phyloP scores from a whole-genome alignment of 2,329 filamentous ascomycete genomes.

The Cercospora zeina region DNA sequence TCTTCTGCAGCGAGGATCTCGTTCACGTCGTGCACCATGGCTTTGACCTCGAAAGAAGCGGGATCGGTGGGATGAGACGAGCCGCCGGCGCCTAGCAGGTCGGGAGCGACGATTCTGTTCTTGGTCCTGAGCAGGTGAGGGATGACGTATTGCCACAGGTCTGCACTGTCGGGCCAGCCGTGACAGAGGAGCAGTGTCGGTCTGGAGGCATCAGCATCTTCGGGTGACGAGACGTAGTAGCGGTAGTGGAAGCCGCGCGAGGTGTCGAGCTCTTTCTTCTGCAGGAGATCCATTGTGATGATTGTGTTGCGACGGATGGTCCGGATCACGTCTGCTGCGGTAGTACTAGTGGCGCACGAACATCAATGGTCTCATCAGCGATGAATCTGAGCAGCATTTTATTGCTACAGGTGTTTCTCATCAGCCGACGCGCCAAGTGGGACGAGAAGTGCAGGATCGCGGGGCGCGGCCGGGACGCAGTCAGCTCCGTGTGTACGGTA shows the following conservation, averaged over 20 bases:
- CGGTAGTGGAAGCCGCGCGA: constrained; percentile 43
- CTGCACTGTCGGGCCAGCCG: constrained; percentile 53
- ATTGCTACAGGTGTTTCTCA: too few relatives aligned
- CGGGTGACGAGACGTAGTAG: constrained; percentile 43
- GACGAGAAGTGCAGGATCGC: too few relatives aligned
- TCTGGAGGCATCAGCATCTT: constrained; percentile 38
- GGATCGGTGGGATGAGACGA: constrained; percentile 47
- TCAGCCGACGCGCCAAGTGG: too few relatives aligned
- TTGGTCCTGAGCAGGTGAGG: constrained; percentile 44
- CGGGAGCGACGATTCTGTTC: constrained; percentile 45
- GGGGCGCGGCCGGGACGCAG: too few relatives aligned
- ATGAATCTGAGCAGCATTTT: background rate
- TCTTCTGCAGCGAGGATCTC: constrained; percentile 47
- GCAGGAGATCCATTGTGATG: constrained; percentile 28
- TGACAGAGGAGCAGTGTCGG: constrained; percentile 46
- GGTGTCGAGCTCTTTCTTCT: constrained; percentile 30
- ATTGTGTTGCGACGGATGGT: too few relatives aligned
- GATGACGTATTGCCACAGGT: constrained; percentile 49
- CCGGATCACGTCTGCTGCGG: background rate
- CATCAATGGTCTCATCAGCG: background rate
- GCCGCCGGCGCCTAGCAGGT: constrained; percentile 44
- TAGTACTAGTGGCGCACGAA: background rate
- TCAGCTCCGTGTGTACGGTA: too few relatives aligned
- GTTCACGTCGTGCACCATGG: constrained; percentile 43
- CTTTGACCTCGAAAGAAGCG: constrained; percentile 42